Evolutionary conservation across 345 rosid species (phyloP).

Genomic region (Triadica sebifera): DNA sequence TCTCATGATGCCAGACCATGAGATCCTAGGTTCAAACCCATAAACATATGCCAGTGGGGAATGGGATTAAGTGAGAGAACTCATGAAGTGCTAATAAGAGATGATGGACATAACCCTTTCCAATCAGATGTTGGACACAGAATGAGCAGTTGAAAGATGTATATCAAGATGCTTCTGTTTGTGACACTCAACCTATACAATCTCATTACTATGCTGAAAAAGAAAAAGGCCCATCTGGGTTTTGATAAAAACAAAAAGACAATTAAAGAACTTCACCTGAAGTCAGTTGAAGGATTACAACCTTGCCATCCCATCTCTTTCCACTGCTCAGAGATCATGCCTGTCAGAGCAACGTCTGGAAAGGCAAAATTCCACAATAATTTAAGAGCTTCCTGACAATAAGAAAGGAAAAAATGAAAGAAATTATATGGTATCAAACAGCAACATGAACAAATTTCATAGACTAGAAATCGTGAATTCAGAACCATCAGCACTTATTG

Average conservation of each 20-base stretch:
- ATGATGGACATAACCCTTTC: no score
- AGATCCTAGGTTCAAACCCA: no score
- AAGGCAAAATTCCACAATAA: slow-evolving; percentile 74
- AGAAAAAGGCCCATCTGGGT: not conserved
- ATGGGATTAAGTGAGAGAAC: no score
- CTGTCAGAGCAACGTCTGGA: slow-evolving; percentile 60
- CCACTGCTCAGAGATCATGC: slow-evolving; percentile 92
- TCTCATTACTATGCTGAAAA: not conserved
- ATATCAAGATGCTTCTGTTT: not conserved
- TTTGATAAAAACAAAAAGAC: not conserved
- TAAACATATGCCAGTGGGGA: no score
- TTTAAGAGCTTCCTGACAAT: slow-evolving; percentile 73
- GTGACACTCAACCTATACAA: not conserved
- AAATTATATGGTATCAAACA: not conserved
- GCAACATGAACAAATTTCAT: not conserved
- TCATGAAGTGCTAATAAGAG: no score
- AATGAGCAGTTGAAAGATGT: not conserved
- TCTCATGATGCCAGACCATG: no score
- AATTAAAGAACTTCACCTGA: slow-evolving; percentile 49
- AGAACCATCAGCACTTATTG: not conserved
- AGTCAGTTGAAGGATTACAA: slow-evolving; percentile 94
- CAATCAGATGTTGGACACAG: no score
- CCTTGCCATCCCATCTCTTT: slow-evolving; percentile 99
- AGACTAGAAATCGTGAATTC: not conserved
- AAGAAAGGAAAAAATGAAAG: slow-evolving; percentile 9